Evolutionary conservation across 139 green algal genomes (phyloP), one percentile per base, ranked within the genome.

Genomic region (Picochlorum sp.): DNA sequence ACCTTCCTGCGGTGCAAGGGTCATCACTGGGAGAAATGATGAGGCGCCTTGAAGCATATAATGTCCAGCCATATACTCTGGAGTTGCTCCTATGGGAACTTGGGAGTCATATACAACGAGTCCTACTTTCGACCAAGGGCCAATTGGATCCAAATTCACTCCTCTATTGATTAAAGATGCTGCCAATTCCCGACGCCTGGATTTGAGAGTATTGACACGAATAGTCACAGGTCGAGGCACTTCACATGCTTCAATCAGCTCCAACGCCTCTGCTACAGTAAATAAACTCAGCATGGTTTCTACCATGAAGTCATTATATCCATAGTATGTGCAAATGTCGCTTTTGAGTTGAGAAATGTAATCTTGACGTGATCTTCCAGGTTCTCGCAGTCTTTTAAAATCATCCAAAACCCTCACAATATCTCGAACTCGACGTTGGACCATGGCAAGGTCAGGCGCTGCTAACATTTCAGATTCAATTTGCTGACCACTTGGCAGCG

Each of bases 21-120:
- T 92, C 86, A 98, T 98, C 64, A 90, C 88, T 0, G 94, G 94
- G 67, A 99, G 86, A 80, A 99, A 98, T 50, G 91, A 97, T 41
- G 88, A 90, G 2, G 90, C 90, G 8, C 90, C 87, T 78, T 90
- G 90, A 76, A 96, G 83, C 90, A 98, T 99, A 85, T 99, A 99
- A 75, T 98, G 92, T 0, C 94, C 94, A 5, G 94, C 94, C 92
- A 99, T 97, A 86, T 99, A 99, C 83, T 99, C 94, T 3, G 94
- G 94, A 2, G 94, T 99, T n/a, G 94, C 94, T 1, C 94, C 94
- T 34, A 99, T 85, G 4, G 94, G 93, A 52, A 99, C 93, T 62
- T 78, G 87, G 59, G 70, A 86, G 47, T 97, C 94, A 63, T 98
- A 98, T 66, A 99, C 91, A 45, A 99, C 91, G 64, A 99, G 69